Conservation (phyloP, 1,284 basidiomycete species). For the Cryptococcus sp. region DNA sequence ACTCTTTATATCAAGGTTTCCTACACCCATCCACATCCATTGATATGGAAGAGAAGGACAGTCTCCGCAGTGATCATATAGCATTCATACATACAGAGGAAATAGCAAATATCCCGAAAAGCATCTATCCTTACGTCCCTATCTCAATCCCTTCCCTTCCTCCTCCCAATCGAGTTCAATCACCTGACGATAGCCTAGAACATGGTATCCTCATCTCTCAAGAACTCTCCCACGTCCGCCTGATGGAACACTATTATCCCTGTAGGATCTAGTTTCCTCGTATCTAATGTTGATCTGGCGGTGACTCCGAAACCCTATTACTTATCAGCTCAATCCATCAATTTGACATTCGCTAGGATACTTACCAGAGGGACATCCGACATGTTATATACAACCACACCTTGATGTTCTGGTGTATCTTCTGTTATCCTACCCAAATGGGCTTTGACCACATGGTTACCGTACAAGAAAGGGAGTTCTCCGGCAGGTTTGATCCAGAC, state of each 20-base stretch:
- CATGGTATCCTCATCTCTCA: constrained; percentile 76
- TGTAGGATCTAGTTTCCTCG: constrained; percentile 95
- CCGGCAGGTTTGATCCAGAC: constrained; percentile 99
- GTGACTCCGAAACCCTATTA: constrained; percentile 94
- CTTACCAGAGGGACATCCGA: constrained; percentile 80
- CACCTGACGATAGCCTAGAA: constrained; percentile 26
- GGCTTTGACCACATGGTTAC: constrained; percentile 97
- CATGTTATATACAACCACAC: constrained; percentile 96
- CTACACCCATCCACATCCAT: no score
- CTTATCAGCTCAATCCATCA: neutral
- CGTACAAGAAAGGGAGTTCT: constrained; percentile 98
- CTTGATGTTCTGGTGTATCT: constrained; percentile 98
- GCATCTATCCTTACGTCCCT: no score
- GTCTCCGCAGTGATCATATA: no score
- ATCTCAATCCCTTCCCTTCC: no score
- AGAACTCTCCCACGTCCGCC: constrained; percentile 95
- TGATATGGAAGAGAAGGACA: no score
- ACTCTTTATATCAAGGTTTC: no score
- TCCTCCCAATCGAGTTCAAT: no score
- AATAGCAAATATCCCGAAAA: no score
- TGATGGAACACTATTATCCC: constrained; percentile 98
- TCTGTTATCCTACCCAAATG: constrained; percentile 99
- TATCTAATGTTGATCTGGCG: constrained; percentile 90
- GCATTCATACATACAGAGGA: no score
- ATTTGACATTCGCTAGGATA: constrained; percentile 4